Percentiles rank a stretch among this genome's conserved stretches.
phyloP scores from a whole-genome alignment of 169 alveolate species.

The Plasmodium vivax region DNA sequence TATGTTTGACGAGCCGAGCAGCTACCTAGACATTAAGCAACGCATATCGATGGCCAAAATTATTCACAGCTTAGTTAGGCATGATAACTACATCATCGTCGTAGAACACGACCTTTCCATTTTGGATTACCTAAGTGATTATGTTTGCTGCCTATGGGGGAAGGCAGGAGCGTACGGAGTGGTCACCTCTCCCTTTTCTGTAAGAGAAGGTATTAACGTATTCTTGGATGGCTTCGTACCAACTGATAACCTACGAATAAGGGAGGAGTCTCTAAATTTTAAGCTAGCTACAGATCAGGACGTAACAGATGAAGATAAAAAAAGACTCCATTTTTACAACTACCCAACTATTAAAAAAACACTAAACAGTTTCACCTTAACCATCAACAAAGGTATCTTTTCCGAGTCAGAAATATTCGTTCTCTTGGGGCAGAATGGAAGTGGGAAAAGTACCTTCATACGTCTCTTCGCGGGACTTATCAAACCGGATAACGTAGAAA shows the following conservation, averaged over 20 bases:
- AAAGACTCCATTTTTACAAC: conserved; percentile 85
- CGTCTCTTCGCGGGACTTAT: conserved; percentile 95
- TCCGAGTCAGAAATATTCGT: conserved; percentile 97
- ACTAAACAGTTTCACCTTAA: conserved; percentile 89
- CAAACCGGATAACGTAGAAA: conserved; percentile 92
- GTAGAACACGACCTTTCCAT: conserved; percentile 99
- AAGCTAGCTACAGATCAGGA: conserved; percentile 85
- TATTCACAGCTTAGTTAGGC: conserved; percentile 90
- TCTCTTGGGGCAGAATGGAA: conserved; percentile 98
- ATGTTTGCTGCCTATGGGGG: conserved; percentile 99
- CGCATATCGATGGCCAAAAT: conserved; percentile 96
- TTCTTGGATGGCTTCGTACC: conserved; percentile 99
- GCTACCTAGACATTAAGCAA: conserved; percentile 98
- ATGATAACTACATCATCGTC: conserved; percentile 95
- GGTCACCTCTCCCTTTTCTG: conserved; percentile 99
- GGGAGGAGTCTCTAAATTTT: conserved; percentile 97
- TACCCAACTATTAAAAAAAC: conserved; percentile 89
- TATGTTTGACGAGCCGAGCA: conserved; percentile 99
- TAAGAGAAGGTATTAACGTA: conserved; percentile 98
- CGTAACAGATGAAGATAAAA: conserved; percentile 78
- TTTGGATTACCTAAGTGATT: conserved; percentile 98
- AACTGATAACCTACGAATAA: conserved; percentile 98
- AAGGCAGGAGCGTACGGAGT: conserved; percentile 99
- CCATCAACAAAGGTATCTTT: conserved; percentile 94
- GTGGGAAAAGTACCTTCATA: conserved; percentile 99